Evolutionary conservation across 208 protist genomes (phyloP).

Genomic region (Acanthamoeba castellanii): DNA sequence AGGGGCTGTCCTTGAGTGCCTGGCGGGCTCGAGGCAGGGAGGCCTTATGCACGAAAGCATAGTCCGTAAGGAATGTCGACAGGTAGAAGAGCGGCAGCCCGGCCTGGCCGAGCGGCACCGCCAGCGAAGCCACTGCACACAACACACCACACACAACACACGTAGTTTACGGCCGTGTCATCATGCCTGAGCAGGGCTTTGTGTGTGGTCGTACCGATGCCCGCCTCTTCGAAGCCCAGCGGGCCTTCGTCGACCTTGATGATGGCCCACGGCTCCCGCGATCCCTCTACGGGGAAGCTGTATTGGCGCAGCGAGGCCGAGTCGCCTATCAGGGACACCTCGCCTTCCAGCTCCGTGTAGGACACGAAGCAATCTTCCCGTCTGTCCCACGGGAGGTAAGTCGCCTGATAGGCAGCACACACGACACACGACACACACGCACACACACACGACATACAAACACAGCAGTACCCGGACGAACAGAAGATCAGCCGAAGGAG

Average conservation of each 20-base stretch:
- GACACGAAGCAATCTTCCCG: conserved; percentile 47
- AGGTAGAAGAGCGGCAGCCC: conserved; percentile 70
- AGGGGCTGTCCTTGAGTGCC: conserved; percentile 18
- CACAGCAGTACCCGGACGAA: not conserved
- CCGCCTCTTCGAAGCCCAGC: conserved; percentile 64
- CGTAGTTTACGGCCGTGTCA: too few species aligned
- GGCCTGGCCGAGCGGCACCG: conserved; percentile 59
- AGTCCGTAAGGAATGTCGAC: conserved; percentile 66
- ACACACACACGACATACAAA: not conserved
- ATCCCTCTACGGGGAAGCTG: not conserved
- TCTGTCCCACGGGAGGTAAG: not conserved
- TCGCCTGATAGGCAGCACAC: not conserved
- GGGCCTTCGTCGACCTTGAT: conserved; percentile 71
- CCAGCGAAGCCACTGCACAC: not conserved
- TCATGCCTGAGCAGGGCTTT: too few species aligned
- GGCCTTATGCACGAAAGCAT: conserved; percentile 25
- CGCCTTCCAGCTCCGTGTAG: conserved; percentile 61
- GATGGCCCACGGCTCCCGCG: conserved; percentile 44
- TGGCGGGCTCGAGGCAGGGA: not conserved
- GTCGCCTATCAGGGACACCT: conserved; percentile 67
- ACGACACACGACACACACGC: too few species aligned
- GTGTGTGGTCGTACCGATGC: not conserved
- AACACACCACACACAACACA: not conserved
- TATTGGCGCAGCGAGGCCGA: not conserved
- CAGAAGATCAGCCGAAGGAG: conserved; percentile 70